Evolutionary conservation across 495 filamentous ascomycete species (phyloP), one percentile per base, ranked within the genome.

Genomic region (Emericellopsis terricola): DNA sequence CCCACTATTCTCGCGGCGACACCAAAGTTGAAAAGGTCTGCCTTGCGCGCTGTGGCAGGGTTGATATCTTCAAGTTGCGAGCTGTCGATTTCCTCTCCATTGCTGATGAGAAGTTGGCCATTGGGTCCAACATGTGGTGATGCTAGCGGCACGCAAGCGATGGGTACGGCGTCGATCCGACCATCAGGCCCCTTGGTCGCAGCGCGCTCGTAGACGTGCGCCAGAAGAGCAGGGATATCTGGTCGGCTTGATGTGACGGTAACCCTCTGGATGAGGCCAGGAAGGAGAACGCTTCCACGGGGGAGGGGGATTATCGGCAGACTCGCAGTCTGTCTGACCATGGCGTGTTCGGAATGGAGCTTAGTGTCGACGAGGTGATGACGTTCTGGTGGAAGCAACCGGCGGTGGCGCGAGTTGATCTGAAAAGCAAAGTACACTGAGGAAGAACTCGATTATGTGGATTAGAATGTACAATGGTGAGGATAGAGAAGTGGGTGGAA

Each of bases 1-100:
- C 81, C 83, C 27, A 75, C 73, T 37, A 93, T 81, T 54, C 78
- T 85, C 11, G 79, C 84, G 19, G 81, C 61, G 8, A 78, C 78
- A 15, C 81, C 86, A 50, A 70, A 81, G 18, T 57, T 60, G 52
- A 79, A 92, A 11, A 93, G 55, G 46, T 85, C 77, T 14, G 74
- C 68, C 49, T 76, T 78, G 3, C 67, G 63, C 0, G 75, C 71
- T 50, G 77, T 52, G 14, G 40, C 39, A 3, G 53, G 50, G 15
- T 55, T 49, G 36, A 53, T 42, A 24, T 55, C 45, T 5, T 20
- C 31, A 19, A 34, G 64, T 38, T 59, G 58, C 31, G 51, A 49
- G 33, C 8, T 47, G 16, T 52, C 42, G 17, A 53, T 50, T 21
- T 64, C 56, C 11, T 56, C 56, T 32, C 53, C 66, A 36, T 64